These are phyloP conservation scores for Xylaria sp. DNA, from an alignment of 2,329 filamentous ascomycete genomes.

Conservation along the genomic window DNA sequence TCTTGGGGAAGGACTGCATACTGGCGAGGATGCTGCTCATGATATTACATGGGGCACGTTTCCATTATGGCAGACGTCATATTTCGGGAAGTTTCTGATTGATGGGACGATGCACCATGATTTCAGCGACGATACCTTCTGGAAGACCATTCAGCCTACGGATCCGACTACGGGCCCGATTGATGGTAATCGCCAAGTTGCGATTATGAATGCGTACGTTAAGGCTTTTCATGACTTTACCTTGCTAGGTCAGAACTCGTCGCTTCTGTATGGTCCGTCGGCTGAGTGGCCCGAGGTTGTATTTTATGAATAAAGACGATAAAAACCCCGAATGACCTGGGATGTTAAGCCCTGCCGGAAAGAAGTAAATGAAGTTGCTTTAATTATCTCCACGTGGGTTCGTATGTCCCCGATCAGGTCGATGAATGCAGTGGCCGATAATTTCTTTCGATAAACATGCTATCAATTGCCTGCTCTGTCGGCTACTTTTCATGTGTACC, in stretches of 20 bases:
- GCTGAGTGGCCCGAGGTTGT: constrained; percentile 23
- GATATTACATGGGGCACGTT: constrained; percentile 41
- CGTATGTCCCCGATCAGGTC: too few species aligned
- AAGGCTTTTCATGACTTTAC: constrained; percentile 32
- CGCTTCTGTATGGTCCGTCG: constrained; percentile 34
- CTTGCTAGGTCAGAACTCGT: constrained; percentile 28
- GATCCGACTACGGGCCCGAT: constrained; percentile 34
- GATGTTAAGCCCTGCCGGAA: background rate
- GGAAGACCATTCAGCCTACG: constrained; percentile 35
- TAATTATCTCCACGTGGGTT: too few species aligned
- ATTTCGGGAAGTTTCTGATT: constrained; percentile 25
- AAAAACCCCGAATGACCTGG: background rate
- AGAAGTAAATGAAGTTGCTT: too few species aligned
- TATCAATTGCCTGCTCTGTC: background rate
- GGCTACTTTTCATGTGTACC: background rate
- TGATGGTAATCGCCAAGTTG: constrained; percentile 23
- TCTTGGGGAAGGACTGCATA: constrained; percentile 21
- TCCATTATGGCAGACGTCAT: constrained; percentile 35
- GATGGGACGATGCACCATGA: constrained; percentile 37
- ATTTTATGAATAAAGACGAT: background rate
- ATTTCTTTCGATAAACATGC: too few species aligned
- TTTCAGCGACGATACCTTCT: constrained; percentile 39
- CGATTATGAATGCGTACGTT: constrained; percentile 28
- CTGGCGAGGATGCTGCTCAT: background rate
- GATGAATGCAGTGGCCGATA: too few species aligned